Percentiles rank a stretch among this genome's conserved stretches.
Evolutionary conservation across 2,329 filamentous ascomycete genomes (phyloP).

Genomic region (Daldinia eschscholtzii): DNA sequence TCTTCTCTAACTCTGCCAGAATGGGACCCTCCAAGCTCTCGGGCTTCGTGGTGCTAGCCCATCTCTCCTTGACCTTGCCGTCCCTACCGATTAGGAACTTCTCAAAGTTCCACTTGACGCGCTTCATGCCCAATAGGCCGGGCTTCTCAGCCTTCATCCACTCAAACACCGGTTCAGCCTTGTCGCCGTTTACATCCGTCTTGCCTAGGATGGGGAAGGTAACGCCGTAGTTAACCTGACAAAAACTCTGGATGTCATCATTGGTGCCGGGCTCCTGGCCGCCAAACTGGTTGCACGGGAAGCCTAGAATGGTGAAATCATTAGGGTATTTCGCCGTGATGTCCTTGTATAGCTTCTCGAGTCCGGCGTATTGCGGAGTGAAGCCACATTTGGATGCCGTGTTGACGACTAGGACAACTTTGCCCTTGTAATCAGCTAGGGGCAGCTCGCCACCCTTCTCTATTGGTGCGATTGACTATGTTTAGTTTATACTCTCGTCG

Average conservation of each 20-base stretch:
- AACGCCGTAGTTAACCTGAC: conserved; percentile 94
- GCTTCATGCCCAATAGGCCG: conserved; percentile 87
- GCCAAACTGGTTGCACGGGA: conserved; percentile 99
- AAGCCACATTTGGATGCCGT: conserved; percentile 99
- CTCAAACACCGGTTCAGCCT: conserved; percentile 82
- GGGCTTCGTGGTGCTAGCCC: conserved; percentile 90
- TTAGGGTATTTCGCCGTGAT: conserved; percentile 77
- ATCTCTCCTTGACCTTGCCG: conserved; percentile 86
- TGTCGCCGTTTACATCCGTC: conserved; percentile 91
- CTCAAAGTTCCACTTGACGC: conserved; percentile 99
- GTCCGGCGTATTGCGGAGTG: conserved; percentile 92
- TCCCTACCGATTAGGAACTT: conserved; percentile 93
- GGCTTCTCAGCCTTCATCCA: conserved; percentile 82
- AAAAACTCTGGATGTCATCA: conserved; percentile 86
- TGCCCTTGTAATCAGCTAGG: conserved; percentile 81
- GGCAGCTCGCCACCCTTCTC: conserved; percentile 80
- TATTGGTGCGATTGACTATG: conserved; percentile 53
- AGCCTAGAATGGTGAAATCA: conserved; percentile 89
- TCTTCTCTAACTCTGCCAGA: conserved; percentile 77
- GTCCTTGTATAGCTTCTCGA: conserved; percentile 90
- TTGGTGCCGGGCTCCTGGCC: conserved; percentile 87
- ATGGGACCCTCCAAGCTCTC: conserved; percentile 82
- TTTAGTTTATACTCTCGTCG: conserved; percentile 30
- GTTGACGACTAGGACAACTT: conserved; percentile 96
- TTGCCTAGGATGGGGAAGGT: conserved; percentile 92